Percentiles rank a stretch among this genome's conserved stretches.
Conservation (phyloP, 768 basidiomycete species). For the Cystobasidium ongulense region DNA sequence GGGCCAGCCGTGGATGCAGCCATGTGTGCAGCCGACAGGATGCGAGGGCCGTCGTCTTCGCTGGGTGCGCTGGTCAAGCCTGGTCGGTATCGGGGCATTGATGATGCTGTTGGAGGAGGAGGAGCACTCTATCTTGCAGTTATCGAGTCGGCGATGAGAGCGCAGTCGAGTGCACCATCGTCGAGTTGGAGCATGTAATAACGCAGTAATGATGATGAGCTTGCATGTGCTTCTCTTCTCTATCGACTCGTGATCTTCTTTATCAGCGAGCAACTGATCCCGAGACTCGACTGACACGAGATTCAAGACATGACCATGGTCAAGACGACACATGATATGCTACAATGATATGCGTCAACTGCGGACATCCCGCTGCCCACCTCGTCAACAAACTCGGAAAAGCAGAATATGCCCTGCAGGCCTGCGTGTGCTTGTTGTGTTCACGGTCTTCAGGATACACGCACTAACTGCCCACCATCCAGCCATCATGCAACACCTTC, state of each 20-base stretch:
- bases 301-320: too few relatives aligned
- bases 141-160: not conserved
- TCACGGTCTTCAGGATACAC: not conserved
- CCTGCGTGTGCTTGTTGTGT: not conserved
- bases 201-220: not conserved
- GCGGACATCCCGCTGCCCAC: not conserved
- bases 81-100: not conserved
- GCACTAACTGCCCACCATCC: not conserved
- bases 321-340: not conserved
- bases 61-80: not conserved
- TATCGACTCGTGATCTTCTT: not conserved
- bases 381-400: not conserved
- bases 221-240: not conserved
- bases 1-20: too few relatives aligned
- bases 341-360: slow-evolving; percentile 18
- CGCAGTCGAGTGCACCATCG: not conserved
- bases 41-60: not conserved
- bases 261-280: too few relatives aligned
- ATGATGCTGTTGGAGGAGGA: not conserved
- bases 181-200: not conserved
- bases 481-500: not conserved
- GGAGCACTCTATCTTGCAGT: not conserved
- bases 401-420: slow-evolving; percentile 5
- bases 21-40: too few relatives aligned
- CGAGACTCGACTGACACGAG: too few relatives aligned